Percentiles rank a stretch among this genome's conserved stretches.
Evolutionary conservation across 2,329 filamentous ascomycete genomes (phyloP).

Genomic region (Torrubiellomyces zombiae): DNA sequence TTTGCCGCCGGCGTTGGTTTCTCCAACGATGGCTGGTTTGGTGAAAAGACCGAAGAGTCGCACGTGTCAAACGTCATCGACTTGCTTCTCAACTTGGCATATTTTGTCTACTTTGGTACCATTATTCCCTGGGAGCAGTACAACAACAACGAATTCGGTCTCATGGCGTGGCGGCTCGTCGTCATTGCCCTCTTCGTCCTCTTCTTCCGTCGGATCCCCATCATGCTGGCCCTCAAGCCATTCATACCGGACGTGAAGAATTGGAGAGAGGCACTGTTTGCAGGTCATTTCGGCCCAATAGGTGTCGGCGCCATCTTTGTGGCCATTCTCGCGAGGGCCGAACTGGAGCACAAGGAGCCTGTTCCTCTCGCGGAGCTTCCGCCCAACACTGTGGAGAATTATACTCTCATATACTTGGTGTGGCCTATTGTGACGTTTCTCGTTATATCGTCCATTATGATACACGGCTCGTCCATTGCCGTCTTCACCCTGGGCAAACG

Average conservation of each 20-base stretch:
- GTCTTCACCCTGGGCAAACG: constrained; percentile 96
- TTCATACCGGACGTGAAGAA: constrained; percentile 94
- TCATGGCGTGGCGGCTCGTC: constrained; percentile 78
- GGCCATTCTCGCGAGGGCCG: constrained; percentile 81
- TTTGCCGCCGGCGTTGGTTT: constrained; percentile 96
- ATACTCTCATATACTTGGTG: constrained; percentile 64
- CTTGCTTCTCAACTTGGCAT: constrained; percentile 86
- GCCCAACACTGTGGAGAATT: constrained; percentile 34
- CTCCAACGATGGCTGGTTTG: constrained; percentile 98
- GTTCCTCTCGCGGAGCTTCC: constrained; percentile 55
- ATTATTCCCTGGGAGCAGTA: constrained; percentile 94
- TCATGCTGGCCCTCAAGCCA: constrained; percentile 84
- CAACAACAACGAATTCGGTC: constrained; percentile 57
- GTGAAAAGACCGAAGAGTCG: constrained; percentile 93
- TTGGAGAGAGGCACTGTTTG: constrained; percentile 92
- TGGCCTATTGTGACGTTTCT: constrained; percentile 95
- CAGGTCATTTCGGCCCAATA: constrained; percentile 93
- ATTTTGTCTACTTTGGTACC: constrained; percentile 94
- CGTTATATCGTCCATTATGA: constrained; percentile 83
- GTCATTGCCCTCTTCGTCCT: constrained; percentile 88
- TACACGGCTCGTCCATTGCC: constrained; percentile 94
- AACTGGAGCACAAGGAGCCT: constrained; percentile 60
- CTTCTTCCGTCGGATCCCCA: constrained; percentile 85
- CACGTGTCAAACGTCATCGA: constrained; percentile 99
- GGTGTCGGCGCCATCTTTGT: constrained; percentile 95